Conservation (phyloP, 2,329 filamentous ascomycete genomes). For the Nothophoma quercina region DNA sequence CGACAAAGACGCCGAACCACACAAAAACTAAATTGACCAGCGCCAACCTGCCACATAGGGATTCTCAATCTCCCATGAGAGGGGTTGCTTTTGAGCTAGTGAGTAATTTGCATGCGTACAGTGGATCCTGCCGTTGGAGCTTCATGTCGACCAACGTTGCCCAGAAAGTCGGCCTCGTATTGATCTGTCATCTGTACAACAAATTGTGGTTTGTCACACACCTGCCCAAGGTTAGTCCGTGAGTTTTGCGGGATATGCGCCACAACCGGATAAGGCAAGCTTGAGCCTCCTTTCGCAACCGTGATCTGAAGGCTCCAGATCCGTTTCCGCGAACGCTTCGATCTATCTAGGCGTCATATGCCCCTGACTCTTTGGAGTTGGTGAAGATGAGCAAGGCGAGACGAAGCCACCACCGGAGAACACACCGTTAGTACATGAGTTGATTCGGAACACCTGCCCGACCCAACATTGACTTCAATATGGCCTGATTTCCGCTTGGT, state of each 20-base stretch:
- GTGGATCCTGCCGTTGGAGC: conserved; percentile 9
- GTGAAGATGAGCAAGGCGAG: conserved; percentile 7
- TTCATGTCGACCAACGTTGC: conserved; percentile 7
- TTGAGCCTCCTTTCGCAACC: background rate
- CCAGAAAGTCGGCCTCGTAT: background rate
- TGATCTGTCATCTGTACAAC: conserved; percentile 1
- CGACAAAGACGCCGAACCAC: conserved; percentile 4
- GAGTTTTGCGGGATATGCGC: background rate
- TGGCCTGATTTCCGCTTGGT: conserved; percentile 1
- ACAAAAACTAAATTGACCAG: background rate
- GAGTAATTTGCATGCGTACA: conserved; percentile 3
- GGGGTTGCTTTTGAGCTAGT: conserved; percentile 1
- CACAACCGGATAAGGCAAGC: background rate
- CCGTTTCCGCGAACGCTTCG: background rate
- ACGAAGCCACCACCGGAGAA: conserved; percentile 2
- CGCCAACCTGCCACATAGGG: background rate
- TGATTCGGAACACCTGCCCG: conserved; percentile 4
- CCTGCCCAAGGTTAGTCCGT: background rate
- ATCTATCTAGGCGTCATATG: background rate
- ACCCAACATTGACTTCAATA: background rate
- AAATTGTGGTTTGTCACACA: background rate
- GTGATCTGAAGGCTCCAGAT: background rate
- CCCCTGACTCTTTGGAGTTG: conserved; percentile 8
- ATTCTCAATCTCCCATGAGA: conserved; percentile 3
- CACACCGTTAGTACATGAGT: background rate